Percentiles rank a stretch among this genome's conserved stretches.
Evolutionary conservation across 768 basidiomycete species (phyloP).

Genomic region (Russula griseocarnosa): DNA sequence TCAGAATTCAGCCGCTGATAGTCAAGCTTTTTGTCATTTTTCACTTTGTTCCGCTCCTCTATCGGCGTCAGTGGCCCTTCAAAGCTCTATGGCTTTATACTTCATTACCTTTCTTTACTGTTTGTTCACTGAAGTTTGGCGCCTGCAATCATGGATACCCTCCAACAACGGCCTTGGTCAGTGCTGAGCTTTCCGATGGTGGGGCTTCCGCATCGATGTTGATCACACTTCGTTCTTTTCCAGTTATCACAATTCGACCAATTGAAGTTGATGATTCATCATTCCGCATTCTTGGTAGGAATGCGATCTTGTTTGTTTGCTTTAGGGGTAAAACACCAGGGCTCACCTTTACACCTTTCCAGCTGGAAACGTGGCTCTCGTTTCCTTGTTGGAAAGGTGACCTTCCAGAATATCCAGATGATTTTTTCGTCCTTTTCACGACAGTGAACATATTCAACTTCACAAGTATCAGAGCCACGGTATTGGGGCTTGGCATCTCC

Average conservation of each 20-base stretch:
- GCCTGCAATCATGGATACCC: conserved; percentile 3
- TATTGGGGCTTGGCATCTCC: conserved; percentile 30
- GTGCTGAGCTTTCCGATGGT: conserved; percentile 7
- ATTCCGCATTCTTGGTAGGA: conserved; percentile 54
- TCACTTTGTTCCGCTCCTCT: conserved; percentile 4
- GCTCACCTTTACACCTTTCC: conserved; percentile 57
- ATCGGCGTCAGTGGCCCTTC: conserved; percentile 2
- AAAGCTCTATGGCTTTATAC: background rate
- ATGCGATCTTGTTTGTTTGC: conserved; percentile 31
- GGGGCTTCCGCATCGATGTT: conserved; percentile 5
- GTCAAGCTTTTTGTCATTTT: conserved; percentile 15
- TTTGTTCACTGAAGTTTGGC: background rate
- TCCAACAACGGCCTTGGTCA: background rate
- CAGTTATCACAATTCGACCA: conserved; percentile 28
- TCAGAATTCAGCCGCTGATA: background rate
- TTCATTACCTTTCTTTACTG: background rate
- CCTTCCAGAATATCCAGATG: conserved; percentile 32
- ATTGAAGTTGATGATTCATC: conserved; percentile 48
- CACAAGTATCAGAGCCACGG: conserved; percentile 55
- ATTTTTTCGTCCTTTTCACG: background rate
- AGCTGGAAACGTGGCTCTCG: conserved; percentile 42
- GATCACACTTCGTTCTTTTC: conserved; percentile 15
- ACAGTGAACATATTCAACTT: conserved; percentile 40
- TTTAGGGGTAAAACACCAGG: conserved; percentile 50
- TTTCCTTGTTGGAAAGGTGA: conserved; percentile 52